Evolutionary conservation across 768 basidiomycete genomes (phyloP).

Genomic region (Leccinum boreale): DNA sequence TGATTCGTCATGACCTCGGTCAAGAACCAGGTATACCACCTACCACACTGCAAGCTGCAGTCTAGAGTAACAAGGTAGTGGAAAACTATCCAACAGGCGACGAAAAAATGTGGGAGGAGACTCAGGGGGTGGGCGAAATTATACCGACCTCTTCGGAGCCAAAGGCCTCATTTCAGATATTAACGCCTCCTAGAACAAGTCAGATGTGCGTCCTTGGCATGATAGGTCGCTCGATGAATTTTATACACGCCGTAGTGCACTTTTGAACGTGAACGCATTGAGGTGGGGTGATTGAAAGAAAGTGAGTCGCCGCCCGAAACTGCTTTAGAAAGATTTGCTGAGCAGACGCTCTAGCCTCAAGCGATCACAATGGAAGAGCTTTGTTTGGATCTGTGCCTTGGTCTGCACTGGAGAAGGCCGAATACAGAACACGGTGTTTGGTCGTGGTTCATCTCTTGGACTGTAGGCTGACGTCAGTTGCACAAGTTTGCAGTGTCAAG

Average conservation of each 20-base stretch:
- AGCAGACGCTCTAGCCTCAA: not conserved
- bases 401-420: not conserved
- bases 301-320: not conserved
- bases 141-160: not conserved
- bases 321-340: not conserved
- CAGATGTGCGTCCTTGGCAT: not conserved
- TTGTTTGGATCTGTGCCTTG: not conserved
- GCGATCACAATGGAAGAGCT: not conserved
- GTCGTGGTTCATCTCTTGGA: not conserved
- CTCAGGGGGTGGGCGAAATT: not conserved
- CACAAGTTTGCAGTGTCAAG: not conserved
- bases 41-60: not conserved
- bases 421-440: not conserved
- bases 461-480: not conserved
- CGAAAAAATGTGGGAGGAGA: not conserved
- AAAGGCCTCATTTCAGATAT: not conserved
- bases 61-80: not conserved
- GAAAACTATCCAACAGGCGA: not conserved
- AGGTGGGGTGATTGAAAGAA: not conserved
- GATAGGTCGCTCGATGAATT: not conserved
- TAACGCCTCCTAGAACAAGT: not conserved
- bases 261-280: not conserved
- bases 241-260: not conserved
- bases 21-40: not conserved
- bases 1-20: not conserved